phyloP scores from a whole-genome alignment of 78 protist genomes.

The Dictyostelium firmibasis region DNA sequence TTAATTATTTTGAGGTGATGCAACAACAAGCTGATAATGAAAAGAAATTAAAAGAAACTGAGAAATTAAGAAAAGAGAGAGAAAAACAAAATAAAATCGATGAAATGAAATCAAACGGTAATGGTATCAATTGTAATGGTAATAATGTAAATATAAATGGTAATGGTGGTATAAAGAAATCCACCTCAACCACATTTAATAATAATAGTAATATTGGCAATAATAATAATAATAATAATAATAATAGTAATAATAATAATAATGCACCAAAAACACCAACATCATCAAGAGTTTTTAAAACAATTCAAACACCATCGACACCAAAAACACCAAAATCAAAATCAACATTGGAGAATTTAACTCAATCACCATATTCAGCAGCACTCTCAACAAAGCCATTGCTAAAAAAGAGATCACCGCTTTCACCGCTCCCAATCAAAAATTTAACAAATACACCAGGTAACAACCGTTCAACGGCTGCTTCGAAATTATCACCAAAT shows the following conservation, averaged over 20 bases:
- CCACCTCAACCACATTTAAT: neutral
- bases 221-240: neutral
- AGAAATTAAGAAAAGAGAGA: constrained; percentile 38
- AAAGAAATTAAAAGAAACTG: neutral
- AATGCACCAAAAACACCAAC: constrained; percentile 6
- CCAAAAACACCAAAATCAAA: constrained; percentile 37
- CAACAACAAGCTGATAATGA: constrained; percentile 58
- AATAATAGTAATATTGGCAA: neutral
- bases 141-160: neutral
- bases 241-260: neutral
- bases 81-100: neutral
- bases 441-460: neutral
- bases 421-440: constrained; percentile 2
- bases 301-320: constrained; percentile 33
- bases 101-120: neutral
- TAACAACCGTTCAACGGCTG: neutral
- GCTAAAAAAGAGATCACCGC: constrained; percentile 7
- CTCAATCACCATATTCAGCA: neutral
- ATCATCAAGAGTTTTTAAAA: neutral
- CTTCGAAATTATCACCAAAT: neutral
- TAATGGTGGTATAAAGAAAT: neutral
- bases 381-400: neutral
- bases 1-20: constrained; percentile 55
- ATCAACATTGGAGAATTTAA: neutral
- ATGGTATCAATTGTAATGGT: neutral